Evolutionary conservation across 2,329 filamentous ascomycete species (phyloP), one percentile per base, ranked within the genome.

Genomic region (Dothistroma septosporum): DNA sequence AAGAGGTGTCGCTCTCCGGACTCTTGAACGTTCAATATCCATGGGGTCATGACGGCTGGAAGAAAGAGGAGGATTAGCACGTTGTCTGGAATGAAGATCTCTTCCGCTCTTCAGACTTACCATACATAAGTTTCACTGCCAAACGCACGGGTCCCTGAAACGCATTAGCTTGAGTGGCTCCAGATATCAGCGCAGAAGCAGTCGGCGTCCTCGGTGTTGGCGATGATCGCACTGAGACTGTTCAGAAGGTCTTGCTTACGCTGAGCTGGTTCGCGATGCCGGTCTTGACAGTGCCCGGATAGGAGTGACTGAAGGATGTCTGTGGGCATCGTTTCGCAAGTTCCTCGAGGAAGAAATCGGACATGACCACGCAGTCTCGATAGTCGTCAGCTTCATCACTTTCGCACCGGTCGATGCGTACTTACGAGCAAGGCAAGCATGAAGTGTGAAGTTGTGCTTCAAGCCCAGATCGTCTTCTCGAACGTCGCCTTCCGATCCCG

Each of bases 291-390:
- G 76, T 70, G 2, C 79, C 77, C 0, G 81, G 80, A 58, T 75
- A 81, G 2, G 76, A 74, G 58, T 85, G 83, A 19, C 81, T 67
- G 69, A 84, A 84, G 1, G 76, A 76, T 0, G 78, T 78, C 1
- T 74, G 72, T 0, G 80, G 80, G 28, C 82, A 76, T 11, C 75
- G 67, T 3, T 72, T 70, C 0, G 82, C 78, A 3, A 85, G 70
- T 16, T 80, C 76, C 57, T 82, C 82, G 44, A 85, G 74, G 10
- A 79, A 80, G 64, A 80, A 80, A 70, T 84, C 79, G 35, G 78
- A 77, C 57, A 77, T 78, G 3, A 81, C 68, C 53, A 83, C 80
- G 6, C 72, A 77, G 16, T 80, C 41, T 44, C 16, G 7, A n/a
- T n/a, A n/a, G 8, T 19, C 14, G 41, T 44, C 9, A 44, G 41